These are phyloP conservation scores for Vigna trinervia DNA, from an alignment of 306 rosid species.

Conservation along the genomic window DNA sequence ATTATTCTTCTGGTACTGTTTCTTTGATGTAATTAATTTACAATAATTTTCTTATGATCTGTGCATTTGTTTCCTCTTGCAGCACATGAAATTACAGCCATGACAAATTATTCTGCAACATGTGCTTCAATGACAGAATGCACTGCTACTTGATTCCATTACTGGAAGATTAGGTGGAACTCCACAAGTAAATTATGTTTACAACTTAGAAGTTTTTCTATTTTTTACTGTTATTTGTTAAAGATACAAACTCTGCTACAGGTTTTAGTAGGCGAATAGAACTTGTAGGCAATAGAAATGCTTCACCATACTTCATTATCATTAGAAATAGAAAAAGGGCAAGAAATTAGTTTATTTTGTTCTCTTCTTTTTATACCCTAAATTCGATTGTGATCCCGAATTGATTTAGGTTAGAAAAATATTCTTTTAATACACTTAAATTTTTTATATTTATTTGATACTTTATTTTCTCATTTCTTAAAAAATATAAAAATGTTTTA, in stretches of 20 bases:
- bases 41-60: not conserved
- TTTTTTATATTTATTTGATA: too few species aligned
- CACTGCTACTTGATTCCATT: constrained; percentile 17
- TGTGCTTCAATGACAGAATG: constrained; percentile 20
- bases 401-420: too few species aligned
- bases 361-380: not conserved
- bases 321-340: not conserved
- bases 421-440: too few species aligned
- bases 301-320: not conserved
- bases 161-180: constrained; percentile 26
- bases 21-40: not conserved
- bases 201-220: too few species aligned
- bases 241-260: not conserved
- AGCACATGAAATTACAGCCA: constrained; percentile 43
- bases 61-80: constrained; percentile 35
- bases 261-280: not conserved
- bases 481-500: too few species aligned
- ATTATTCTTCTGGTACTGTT: not conserved
- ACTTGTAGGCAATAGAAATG: not conserved
- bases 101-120: constrained; percentile 26
- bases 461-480: too few species aligned
- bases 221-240: not conserved
- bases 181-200: constrained; percentile 5
- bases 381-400: too few species aligned
- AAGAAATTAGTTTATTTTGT: not conserved